These are phyloP conservation scores for Phaeosphaeria sp. DNA, from an alignment of 2,329 filamentous ascomycete species.

Conservation along the genomic window DNA sequence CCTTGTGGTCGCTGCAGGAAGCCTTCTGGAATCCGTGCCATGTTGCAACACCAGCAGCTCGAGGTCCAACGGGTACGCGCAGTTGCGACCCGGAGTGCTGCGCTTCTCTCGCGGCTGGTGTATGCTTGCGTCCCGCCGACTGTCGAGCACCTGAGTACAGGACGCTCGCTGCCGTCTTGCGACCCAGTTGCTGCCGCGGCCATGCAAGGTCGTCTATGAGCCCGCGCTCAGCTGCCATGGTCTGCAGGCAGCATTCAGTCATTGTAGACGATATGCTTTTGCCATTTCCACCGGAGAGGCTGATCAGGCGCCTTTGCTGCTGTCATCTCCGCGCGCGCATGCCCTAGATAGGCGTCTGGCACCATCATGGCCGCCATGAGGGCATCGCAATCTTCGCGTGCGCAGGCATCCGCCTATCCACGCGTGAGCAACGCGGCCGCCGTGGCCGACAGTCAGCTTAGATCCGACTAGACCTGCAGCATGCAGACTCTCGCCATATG, in stretches of 20 bases:
- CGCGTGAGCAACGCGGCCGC: slow-evolving; percentile 39
- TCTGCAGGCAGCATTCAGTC: slow-evolving; percentile 15
- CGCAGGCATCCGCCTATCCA: slow-evolving; percentile 40
- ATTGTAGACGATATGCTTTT: slow-evolving; percentile 27
- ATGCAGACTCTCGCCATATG: slow-evolving; percentile 45
- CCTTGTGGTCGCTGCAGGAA: slow-evolving; percentile 35
- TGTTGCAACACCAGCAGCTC: slow-evolving; percentile 32
- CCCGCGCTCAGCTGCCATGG: slow-evolving; percentile 40
- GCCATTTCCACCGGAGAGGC: slow-evolving; percentile 35
- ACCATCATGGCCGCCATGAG: slow-evolving; percentile 31
- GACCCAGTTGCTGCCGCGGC: slow-evolving; percentile 23
- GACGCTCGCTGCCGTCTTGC: slow-evolving; percentile 16
- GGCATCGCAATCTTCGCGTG: slow-evolving; percentile 42
- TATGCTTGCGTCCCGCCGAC: background rate
- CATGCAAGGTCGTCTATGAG: slow-evolving; percentile 34
- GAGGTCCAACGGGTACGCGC: slow-evolving; percentile 32
- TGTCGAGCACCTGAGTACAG: background rate
- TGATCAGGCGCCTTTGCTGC: slow-evolving; percentile 35
- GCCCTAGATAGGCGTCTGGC: slow-evolving; percentile 21
- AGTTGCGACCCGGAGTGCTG: slow-evolving; percentile 13
- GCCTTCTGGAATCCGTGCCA: slow-evolving; percentile 43
- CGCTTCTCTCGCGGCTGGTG: slow-evolving; percentile 24
- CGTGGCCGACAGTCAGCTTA: slow-evolving; percentile 45
- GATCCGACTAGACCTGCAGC: slow-evolving; percentile 46
- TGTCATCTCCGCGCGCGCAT: slow-evolving; percentile 45